Evolutionary conservation across 2,329 filamentous ascomycete species (phyloP).

Genomic region (Fusarium agapanthi): DNA sequence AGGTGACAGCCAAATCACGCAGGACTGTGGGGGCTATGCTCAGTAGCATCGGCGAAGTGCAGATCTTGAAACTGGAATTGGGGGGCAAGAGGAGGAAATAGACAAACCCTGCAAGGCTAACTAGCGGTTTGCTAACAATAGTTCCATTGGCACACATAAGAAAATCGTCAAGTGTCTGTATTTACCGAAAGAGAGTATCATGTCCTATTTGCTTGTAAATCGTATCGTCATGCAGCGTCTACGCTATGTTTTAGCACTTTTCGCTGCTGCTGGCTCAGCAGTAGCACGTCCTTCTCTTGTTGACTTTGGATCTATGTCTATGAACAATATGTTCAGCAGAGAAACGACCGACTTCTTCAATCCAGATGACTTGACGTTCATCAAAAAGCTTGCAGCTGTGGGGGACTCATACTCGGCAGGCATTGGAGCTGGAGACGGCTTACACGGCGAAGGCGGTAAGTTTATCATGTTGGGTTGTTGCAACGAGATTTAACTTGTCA

Average conservation of each 20-base stretch:
- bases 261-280: not conserved
- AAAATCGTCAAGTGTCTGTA: not conserved
- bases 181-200: not conserved
- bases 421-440: slow-evolving; percentile 18
- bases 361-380: not conserved
- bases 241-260: not conserved
- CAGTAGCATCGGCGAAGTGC: not conserved
- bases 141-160: not conserved
- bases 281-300: not conserved
- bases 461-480: rapidly evolving
- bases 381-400: slow-evolving; percentile 10
- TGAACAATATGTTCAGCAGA: not conserved
- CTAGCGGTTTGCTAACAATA: not conserved
- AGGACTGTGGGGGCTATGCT: not conserved
- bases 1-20: not conserved
- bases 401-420: slow-evolving; percentile 28
- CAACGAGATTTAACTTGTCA: not conserved
- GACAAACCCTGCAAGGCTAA: not conserved
- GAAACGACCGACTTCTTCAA: not conserved
- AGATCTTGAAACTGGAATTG: not conserved
- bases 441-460: not conserved
- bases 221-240: not conserved
- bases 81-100: not conserved
- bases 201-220: not conserved
- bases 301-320: not conserved